phyloP scores from a whole-genome alignment of 192 early-diverging fungal species.

The Mortierella hygrophila region DNA sequence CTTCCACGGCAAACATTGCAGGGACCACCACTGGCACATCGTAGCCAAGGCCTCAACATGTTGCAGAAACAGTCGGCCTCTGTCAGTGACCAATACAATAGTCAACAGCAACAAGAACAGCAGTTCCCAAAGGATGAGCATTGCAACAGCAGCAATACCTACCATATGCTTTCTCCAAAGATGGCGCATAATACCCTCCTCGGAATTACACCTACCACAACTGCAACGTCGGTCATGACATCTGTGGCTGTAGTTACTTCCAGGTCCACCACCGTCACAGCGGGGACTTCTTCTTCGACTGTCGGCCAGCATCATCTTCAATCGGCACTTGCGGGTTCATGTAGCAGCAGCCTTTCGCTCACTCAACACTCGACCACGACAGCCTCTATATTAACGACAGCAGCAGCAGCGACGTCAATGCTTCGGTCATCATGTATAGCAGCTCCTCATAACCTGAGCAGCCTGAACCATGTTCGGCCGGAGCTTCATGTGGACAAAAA shows the following conservation, averaged over 20 bases:
- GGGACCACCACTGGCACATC: neutral
- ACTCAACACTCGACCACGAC: neutral
- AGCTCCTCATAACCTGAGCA: neutral
- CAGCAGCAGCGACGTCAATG: neutral
- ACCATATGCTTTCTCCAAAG: neutral
- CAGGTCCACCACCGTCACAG: neutral
- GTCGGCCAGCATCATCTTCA: neutral
- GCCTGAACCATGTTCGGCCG: neutral
- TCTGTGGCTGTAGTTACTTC: neutral
- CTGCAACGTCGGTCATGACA: neutral
- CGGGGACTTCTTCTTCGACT: neutral
- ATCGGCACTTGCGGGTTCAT: neutral
- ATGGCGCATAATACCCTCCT: neutral
- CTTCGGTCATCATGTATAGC: neutral
- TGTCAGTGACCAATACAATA: neutral
- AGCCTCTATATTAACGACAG: neutral
- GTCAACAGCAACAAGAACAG: neutral
- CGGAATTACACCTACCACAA: neutral
- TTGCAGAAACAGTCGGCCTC: neutral
- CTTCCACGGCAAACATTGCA: neutral
- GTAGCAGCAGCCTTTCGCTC: neutral
- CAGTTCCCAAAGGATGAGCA: neutral
- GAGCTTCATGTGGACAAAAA: constrained; percentile 4
- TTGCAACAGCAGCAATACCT: neutral
- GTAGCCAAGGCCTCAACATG: neutral